Evolutionary conservation across 1,139 yeast species (phyloP).

Genomic region (Suhomyces atakaporum): DNA sequence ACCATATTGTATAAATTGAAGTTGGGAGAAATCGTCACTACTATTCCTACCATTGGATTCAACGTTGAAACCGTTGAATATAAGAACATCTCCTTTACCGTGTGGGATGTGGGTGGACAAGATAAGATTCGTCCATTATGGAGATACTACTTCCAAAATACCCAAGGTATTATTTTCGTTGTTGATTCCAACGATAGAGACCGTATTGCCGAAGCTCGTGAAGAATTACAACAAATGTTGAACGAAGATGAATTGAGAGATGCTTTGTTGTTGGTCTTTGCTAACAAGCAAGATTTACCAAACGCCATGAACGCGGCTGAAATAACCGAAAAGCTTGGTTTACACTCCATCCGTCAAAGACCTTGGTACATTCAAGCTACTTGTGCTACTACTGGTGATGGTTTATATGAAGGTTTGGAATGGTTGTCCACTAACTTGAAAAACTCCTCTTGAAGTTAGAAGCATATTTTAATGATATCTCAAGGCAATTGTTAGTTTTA

Average conservation of each 20-base stretch:
- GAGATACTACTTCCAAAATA: conserved; percentile 95
- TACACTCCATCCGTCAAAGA: conserved; percentile 81
- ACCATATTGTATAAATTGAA: conserved; percentile 87
- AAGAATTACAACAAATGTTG: conserved; percentile 90
- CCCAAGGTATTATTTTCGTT: conserved; percentile 91
- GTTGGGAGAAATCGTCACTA: conserved; percentile 90
- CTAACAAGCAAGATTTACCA: conserved; percentile 92
- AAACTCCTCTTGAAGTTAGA: conserved; percentile 43
- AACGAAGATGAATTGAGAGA: conserved; percentile 93
- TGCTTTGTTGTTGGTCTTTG: conserved; percentile 84
- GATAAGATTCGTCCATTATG: conserved; percentile 93
- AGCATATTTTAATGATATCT: conserved; percentile 6
- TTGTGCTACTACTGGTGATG: conserved; percentile 90
- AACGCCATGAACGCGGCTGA: conserved; percentile 91
- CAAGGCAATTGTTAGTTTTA: conserved; percentile 13
- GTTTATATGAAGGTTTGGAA: conserved; percentile 87
- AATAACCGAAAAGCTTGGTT: conserved; percentile 80
- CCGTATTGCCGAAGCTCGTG: conserved; percentile 91
- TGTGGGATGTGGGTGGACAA: conserved; percentile 98
- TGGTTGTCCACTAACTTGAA: conserved; percentile 87
- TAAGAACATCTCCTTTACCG: conserved; percentile 91
- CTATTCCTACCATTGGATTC: conserved; percentile 93
- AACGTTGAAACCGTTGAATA: conserved; percentile 93
- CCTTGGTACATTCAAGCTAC: conserved; percentile 91
- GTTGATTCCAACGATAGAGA: conserved; percentile 94